Percentiles rank a stretch among this genome's conserved stretches.
Evolutionary conservation across 2,329 filamentous ascomycete genomes (phyloP).

Genomic region (Microsporum canis): DNA sequence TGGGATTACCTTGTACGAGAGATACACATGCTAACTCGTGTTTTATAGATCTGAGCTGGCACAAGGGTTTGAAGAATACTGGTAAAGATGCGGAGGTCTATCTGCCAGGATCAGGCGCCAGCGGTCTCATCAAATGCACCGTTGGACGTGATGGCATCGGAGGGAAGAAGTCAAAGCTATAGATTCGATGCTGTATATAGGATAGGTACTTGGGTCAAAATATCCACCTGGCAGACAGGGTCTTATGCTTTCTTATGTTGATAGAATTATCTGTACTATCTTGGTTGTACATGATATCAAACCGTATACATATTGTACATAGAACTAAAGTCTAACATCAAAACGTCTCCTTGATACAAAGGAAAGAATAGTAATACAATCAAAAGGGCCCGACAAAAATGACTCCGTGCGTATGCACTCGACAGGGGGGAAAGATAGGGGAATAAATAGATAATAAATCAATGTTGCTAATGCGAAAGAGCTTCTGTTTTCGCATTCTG

Average conservation of each 20-base stretch:
- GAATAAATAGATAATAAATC: slow-evolving; percentile 16
- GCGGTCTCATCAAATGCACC: slow-evolving; percentile 90
- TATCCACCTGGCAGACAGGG: neutral
- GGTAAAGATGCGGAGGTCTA: slow-evolving; percentile 94
- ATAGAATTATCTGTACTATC: neutral
- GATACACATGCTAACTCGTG: slow-evolving; percentile 9
- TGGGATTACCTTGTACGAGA: neutral
- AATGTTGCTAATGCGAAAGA: slow-evolving; percentile 12
- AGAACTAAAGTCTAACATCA: neutral
- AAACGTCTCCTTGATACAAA: neutral
- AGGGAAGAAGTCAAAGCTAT: slow-evolving; percentile 1
- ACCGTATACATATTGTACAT: slow-evolving; percentile 2
- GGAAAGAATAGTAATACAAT: slow-evolving; percentile 2
- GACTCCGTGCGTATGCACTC: slow-evolving; percentile 6
- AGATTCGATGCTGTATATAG: neutral
- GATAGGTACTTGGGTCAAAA: neutral
- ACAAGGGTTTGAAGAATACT: slow-evolving; percentile 89
- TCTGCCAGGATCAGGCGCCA: slow-evolving; percentile 82
- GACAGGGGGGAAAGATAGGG: slow-evolving; percentile 14
- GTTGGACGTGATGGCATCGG: slow-evolving; percentile 40
- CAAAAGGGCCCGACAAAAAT: neutral
- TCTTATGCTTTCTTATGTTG: neutral
- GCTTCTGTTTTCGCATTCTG: slow-evolving; percentile 21
- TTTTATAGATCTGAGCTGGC: slow-evolving; percentile 74
- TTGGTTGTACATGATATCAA: neutral